These are phyloP conservation scores for Fraxinus excelsior DNA, from an alignment of 257 asterid genomes.

Conservation along the genomic window DNA sequence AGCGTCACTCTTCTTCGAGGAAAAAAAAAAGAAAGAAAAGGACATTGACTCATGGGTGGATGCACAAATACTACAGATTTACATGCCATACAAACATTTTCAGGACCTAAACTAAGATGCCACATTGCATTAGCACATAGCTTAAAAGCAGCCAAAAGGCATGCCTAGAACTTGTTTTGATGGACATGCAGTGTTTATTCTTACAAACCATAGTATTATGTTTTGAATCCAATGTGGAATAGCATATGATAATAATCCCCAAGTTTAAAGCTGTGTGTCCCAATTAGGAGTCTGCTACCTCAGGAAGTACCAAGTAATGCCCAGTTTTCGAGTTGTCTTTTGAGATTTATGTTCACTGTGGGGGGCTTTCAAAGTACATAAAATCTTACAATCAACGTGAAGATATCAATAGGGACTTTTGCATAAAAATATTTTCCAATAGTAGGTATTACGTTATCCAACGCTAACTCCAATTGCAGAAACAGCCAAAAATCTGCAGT, in stretches of 20 bases:
- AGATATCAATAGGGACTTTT: background rate
- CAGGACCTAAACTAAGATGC: background rate
- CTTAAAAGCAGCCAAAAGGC: background rate
- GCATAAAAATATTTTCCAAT: background rate
- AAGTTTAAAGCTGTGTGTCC: background rate
- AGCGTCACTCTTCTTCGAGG: background rate
- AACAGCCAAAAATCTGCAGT: background rate
- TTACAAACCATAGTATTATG: background rate
- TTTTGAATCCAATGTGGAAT: background rate
- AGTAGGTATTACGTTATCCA: background rate
- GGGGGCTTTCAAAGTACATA: background rate
- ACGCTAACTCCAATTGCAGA: background rate
- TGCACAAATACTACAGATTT: background rate
- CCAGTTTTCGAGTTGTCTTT: background rate
- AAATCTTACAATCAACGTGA: background rate
- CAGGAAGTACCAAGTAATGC: background rate
- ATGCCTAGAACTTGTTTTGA: background rate
- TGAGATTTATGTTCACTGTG: background rate
- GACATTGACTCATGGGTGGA: background rate
- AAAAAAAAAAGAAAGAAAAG: background rate
- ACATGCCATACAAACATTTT: background rate
- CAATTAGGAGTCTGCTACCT: background rate
- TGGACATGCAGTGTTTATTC: background rate
- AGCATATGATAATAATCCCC: slow-evolving; percentile 2
- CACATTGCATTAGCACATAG: background rate